These are phyloP conservation scores for Alnus rubra DNA, from an alignment of 306 rosid species.

Conservation along the genomic window DNA sequence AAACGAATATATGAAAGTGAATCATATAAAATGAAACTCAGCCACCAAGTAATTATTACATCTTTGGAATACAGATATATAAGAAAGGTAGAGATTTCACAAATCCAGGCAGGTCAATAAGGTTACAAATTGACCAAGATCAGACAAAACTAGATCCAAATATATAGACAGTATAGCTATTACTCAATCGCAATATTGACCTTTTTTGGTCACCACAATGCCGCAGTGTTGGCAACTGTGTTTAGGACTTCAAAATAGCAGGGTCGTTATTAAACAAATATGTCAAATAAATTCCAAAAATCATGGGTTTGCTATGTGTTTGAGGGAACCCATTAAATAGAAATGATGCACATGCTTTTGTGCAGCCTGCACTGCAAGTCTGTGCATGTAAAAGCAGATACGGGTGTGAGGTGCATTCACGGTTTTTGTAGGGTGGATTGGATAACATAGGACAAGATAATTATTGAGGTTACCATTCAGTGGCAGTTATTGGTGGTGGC, in stretches of 20 bases:
- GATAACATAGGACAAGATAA: background rate
- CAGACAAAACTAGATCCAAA: background rate
- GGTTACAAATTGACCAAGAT: background rate
- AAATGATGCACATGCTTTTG: background rate
- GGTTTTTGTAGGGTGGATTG: background rate
- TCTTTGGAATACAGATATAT: background rate
- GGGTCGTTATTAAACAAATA: background rate
- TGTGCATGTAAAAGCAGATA: background rate
- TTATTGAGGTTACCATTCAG: background rate
- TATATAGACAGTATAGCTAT: background rate
- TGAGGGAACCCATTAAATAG: background rate
- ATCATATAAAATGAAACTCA: background rate
- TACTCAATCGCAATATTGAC: background rate
- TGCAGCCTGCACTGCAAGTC: background rate
- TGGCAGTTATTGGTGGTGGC: background rate
- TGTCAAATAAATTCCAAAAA: background rate
- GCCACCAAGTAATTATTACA: background rate
- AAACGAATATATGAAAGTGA: background rate
- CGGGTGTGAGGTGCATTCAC: background rate
- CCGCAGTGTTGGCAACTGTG: background rate
- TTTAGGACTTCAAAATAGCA: background rate
- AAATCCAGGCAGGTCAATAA: background rate
- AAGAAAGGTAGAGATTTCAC: background rate
- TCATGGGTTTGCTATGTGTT: background rate
- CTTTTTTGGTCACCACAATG: background rate